Conservation (phyloP, 768 basidiomycete genomes). For the Pholiota microspora region DNA sequence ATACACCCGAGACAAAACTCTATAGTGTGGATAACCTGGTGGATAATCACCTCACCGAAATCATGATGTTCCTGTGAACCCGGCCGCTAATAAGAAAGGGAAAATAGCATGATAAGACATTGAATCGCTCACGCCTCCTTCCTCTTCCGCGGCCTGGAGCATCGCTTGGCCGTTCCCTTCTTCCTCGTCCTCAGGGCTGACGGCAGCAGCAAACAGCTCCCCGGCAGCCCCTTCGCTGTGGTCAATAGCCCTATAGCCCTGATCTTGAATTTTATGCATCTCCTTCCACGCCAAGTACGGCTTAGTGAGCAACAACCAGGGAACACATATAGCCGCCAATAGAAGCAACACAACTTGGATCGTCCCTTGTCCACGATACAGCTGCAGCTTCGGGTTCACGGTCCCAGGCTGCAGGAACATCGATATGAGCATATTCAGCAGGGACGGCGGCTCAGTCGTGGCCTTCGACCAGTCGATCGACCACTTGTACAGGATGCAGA, state of each 20-base stretch:
- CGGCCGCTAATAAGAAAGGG: slow-evolving; percentile 15
- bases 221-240: slow-evolving; percentile 58
- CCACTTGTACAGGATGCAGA: slow-evolving; percentile 99
- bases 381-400: slow-evolving; percentile 61
- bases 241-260: slow-evolving; percentile 78
- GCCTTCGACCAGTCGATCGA: slow-evolving; percentile 83
- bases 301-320: slow-evolving; percentile 91
- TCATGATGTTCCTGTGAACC: slow-evolving; percentile 74
- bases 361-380: slow-evolving; percentile 86
- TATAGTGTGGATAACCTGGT: slow-evolving; percentile 98
- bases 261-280: slow-evolving; percentile 74
- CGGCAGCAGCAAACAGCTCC: slow-evolving; percentile 57
- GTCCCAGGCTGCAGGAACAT: slow-evolving; percentile 94
- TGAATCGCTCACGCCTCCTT: slow-evolving; percentile 62
- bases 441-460: slow-evolving; percentile 72
- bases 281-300: slow-evolving; percentile 93
- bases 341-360: slow-evolving; percentile 80
- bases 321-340: slow-evolving; percentile 84
- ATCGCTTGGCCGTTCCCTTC: slow-evolving; percentile 76
- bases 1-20: slow-evolving; percentile 99
- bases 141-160: slow-evolving; percentile 69
- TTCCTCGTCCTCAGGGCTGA: slow-evolving; percentile 72
- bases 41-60: slow-evolving; percentile 92
- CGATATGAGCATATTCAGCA: slow-evolving; percentile 92
- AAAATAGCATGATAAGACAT: slow-evolving; percentile 11